These are phyloP conservation scores for Colletotrichum australisinense DNA, from an alignment of 2,329 filamentous ascomycete genomes.

Conservation along the genomic window DNA sequence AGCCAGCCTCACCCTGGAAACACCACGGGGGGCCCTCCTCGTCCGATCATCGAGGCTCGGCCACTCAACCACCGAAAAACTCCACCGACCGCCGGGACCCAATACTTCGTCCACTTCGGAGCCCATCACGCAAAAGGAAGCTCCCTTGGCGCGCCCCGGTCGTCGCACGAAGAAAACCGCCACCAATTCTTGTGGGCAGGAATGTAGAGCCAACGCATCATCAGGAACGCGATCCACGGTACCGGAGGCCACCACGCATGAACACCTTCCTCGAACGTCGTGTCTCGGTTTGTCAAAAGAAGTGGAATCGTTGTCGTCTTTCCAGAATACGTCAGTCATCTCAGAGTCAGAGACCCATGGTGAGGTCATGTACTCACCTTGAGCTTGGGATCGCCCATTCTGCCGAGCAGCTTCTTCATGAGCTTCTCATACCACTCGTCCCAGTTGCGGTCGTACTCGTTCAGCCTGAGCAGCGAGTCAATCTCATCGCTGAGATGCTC, in stretches of 20 bases:
- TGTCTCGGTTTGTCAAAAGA: slow-evolving; percentile 41
- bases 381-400: slow-evolving; percentile 32
- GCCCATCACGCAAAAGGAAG: slow-evolving; percentile 47
- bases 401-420: slow-evolving; percentile 34
- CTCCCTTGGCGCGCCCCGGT: slow-evolving; percentile 44
- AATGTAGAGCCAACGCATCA: slow-evolving; percentile 48
- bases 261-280: slow-evolving; percentile 39
- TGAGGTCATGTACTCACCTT: slow-evolving; percentile 34
- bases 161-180: slow-evolving; percentile 48
- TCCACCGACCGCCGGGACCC: not conserved
- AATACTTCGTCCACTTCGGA: too few relatives aligned
- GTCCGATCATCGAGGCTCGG: not conserved
- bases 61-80: not conserved
- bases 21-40: not conserved
- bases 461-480: slow-evolving; percentile 46
- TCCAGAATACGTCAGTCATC: not conserved
- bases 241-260: slow-evolving; percentile 41
- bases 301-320: slow-evolving; percentile 35
- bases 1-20: not conserved
- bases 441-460: slow-evolving; percentile 49
- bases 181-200: slow-evolving; percentile 49
- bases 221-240: slow-evolving; percentile 41
- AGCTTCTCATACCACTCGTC: slow-evolving; percentile 42
- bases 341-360: too few relatives aligned
- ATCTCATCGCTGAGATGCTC: slow-evolving; percentile 54